These are phyloP conservation scores for Zasmidium cellare DNA, from an alignment of 2,329 filamentous ascomycete genomes.

Conservation along the genomic window DNA sequence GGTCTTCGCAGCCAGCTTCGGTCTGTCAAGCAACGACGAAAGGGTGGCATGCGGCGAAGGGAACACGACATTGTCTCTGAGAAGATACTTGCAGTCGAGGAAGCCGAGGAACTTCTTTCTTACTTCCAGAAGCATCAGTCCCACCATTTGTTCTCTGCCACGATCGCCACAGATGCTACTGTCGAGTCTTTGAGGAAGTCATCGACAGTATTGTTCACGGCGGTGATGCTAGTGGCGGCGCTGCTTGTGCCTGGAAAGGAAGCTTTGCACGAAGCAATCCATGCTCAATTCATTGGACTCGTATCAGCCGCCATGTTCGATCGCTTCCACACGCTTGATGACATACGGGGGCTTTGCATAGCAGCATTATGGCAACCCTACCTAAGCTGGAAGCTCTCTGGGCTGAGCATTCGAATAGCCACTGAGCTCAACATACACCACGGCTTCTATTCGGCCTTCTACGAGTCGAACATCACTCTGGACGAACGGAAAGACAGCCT, in stretches of 20 bases:
- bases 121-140: conserved; percentile 8
- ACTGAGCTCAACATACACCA: conserved; percentile 44
- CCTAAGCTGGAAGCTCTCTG: conserved; percentile 42
- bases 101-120: conserved; percentile 9
- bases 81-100: not conserved
- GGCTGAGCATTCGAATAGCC: conserved; percentile 40
- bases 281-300: conserved; percentile 19
- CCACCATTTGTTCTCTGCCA: conserved; percentile 11
- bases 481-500: conserved; percentile 18
- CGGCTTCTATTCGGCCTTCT: conserved; percentile 28
- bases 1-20: conserved; percentile 13
- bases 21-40: conserved; percentile 13
- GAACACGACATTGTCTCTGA: conserved; percentile 13
- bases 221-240: conserved; percentile 11
- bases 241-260: conserved; percentile 10
- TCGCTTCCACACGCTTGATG: conserved; percentile 38
- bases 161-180: conserved; percentile 5
- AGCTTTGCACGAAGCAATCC: conserved; percentile 7
- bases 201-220: conserved; percentile 15
- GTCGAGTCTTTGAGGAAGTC: conserved; percentile 7
- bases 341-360: conserved; percentile 39
- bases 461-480: conserved; percentile 36
- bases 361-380: conserved; percentile 44
- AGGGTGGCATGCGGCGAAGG: conserved; percentile 11
- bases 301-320: conserved; percentile 37